Base-by-base conservation (phyloP, 345 rosid species). In the Physaria fendleri region DNA sequence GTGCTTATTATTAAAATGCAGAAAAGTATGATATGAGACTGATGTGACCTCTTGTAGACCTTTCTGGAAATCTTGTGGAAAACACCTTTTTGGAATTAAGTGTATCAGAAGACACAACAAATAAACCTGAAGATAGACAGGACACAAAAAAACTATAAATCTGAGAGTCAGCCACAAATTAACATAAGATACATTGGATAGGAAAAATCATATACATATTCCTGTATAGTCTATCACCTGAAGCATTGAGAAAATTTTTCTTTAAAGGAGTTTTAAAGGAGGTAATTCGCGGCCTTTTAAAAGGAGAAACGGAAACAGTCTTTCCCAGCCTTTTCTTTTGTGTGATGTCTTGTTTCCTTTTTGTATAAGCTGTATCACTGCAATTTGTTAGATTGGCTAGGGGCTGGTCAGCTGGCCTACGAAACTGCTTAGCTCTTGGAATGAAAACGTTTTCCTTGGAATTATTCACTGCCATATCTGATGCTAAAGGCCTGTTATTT, bases 231-330 rank as follows among this genome's bases (percentile, higher is more conserved):
- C 70, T 80, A 93, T 97, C 95, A 64, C 64, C 77, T 21, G 74
- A 65, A 64, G 66, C 56, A 46, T 28, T 65, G 37, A 74, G 54
- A 67, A 32, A 22, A 74, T 66, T 77, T 56, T 64, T 76, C 62
- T 71, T 79, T 76, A 82, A 65, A 61, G 97, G 91, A 39, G 85
- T 63, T 25, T 69, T 75, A 65, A 82, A 80, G 55, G 79, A 74
- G 37, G 91, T 80, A 73, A 58, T 78, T 39, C 94, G 81, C 11
- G 99, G 97, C 77, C 71, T 85, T 79, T 89, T 93, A 73, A 87
- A 93, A 60, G 89, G 87, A 60, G 95, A 73, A 43, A 59, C 30
- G 20, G 74, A 83, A 58, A 35, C 65, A 48, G 65, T 63, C 43
- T 76, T 73, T 42, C 81, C 81, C 51, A 72, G 29, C 72, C 76